phyloP scores from a whole-genome alignment of 1,284 basidiomycete species.

The Moesziomyces antarcticus region DNA sequence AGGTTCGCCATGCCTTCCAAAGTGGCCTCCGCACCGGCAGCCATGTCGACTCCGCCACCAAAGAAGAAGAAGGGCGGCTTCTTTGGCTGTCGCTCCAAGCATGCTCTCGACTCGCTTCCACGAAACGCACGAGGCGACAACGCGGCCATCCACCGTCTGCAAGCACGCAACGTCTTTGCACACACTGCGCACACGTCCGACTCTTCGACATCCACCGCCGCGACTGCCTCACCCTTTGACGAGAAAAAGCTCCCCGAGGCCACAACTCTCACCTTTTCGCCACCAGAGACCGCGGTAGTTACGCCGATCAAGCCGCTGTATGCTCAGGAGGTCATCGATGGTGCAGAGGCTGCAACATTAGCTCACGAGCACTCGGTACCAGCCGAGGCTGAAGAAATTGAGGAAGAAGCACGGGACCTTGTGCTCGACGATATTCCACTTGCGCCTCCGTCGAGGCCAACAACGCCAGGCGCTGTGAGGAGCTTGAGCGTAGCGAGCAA shows the following conservation, averaged over 20 bases:
- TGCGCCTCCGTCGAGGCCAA: conserved; percentile 5
- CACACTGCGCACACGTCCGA: conserved; percentile 11
- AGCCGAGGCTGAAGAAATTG: conserved; percentile 8
- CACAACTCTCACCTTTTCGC: conserved; percentile 5
- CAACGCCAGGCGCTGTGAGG: conserved; percentile 15
- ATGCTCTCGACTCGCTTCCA: conserved; percentile 48
- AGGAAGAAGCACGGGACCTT: conserved; percentile 34
- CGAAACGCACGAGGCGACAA: conserved; percentile 38
- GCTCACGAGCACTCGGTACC: neutral
- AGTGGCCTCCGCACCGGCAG: conserved; percentile 16
- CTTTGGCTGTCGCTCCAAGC: conserved; percentile 48
- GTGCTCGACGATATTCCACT: conserved; percentile 16
- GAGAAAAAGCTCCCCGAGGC: conserved; percentile 23
- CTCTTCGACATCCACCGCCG: conserved; percentile 12
- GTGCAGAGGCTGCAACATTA: neutral
- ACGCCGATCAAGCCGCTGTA: conserved; percentile 13
- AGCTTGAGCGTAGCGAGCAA: conserved; percentile 30
- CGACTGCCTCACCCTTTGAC: conserved; percentile 15
- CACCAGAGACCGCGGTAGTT: neutral
- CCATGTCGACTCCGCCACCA: conserved; percentile 23
- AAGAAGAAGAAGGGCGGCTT: conserved; percentile 41
- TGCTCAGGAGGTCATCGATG: conserved; percentile 19
- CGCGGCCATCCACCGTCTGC: conserved; percentile 42
- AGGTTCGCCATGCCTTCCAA: conserved; percentile 15
- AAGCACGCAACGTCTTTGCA: conserved; percentile 35